Conservation (phyloP, 257 asterid genomes). For the Cinchona pubescens region DNA sequence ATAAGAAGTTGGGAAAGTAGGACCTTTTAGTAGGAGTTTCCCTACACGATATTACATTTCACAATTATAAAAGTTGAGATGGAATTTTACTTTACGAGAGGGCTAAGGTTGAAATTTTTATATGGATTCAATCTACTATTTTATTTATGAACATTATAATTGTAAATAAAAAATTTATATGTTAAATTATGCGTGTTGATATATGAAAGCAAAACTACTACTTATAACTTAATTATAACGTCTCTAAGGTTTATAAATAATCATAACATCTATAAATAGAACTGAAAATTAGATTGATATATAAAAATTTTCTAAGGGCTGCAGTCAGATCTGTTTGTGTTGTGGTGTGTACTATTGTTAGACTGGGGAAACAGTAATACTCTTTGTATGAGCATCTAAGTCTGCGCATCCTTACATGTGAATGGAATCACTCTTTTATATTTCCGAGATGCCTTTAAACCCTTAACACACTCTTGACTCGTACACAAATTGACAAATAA, state of each 20-base stretch:
- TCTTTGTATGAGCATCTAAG: conserved; percentile 36
- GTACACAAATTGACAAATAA: background rate
- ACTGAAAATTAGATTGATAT: too few relatives aligned
- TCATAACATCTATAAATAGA: too few relatives aligned
- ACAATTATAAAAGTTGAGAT: conserved; percentile 15
- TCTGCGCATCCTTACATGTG: conserved; percentile 27
- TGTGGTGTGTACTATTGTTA: conserved; percentile 19
- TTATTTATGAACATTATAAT: too few relatives aligned
- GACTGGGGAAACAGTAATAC: conserved; percentile 17
- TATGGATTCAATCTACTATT: too few relatives aligned
- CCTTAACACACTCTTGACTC: conserved; percentile 23
- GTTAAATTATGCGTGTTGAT: too few relatives aligned
- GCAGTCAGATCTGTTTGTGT: background rate
- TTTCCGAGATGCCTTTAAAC: background rate
- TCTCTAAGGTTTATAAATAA: too few relatives aligned
- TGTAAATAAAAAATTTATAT: too few relatives aligned
- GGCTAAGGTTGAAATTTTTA: too few relatives aligned
- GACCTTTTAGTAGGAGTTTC: conserved; percentile 27
- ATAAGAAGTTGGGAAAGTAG: conserved; percentile 7
- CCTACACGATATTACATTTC: conserved; percentile 22
- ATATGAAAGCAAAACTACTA: too few relatives aligned
- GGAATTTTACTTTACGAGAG: conserved; percentile 37
- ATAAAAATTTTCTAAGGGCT: too few relatives aligned
- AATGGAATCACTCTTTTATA: conserved; percentile 18
- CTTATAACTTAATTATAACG: too few relatives aligned